phyloP scores from a whole-genome alignment of 176 grass and related monocot species.

The Oryza brachyantha region DNA sequence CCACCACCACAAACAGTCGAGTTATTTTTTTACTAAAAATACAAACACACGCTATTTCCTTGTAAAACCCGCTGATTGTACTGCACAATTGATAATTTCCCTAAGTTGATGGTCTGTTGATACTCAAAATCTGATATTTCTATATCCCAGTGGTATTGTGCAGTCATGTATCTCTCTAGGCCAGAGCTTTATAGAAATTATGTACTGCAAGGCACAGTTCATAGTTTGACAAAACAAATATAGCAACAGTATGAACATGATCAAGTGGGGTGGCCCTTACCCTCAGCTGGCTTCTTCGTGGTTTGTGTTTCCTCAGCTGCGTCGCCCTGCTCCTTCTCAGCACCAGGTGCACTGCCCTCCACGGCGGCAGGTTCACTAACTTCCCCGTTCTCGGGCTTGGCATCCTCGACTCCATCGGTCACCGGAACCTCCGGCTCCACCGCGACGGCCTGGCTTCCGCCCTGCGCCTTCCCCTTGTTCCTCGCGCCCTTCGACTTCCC shows the following conservation, averaged over 20 bases:
- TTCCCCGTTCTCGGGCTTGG: conserved; percentile 46
- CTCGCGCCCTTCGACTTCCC: conserved; percentile 84
- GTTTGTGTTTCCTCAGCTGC: not conserved
- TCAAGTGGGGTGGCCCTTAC: conserved; percentile 8
- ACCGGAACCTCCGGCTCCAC: conserved; percentile 34
- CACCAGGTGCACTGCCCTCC: conserved; percentile 1
- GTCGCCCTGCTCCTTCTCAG: conserved; percentile 35
- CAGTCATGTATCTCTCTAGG: not conserved
- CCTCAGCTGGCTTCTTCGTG: conserved; percentile 57
- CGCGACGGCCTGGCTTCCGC: not conserved
- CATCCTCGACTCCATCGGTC: conserved; percentile 8
- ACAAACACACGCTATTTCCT: not conserved
- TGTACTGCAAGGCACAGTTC: not conserved
- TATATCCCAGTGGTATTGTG: not conserved
- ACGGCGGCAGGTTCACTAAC: conserved; percentile 25
- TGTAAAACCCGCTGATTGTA: not conserved
- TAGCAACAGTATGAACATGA: not conserved
- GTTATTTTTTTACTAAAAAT: not conserved
- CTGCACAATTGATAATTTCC: not conserved
- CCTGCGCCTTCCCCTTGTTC: conserved; percentile 60
- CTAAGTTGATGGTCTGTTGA: not conserved
- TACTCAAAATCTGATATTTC: not conserved
- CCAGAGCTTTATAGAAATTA: not conserved
- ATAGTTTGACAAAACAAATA: not conserved
- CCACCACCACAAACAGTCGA: no score